Conservation (phyloP, 1,139 yeast species). For the Suhomyces bokatorum region DNA sequence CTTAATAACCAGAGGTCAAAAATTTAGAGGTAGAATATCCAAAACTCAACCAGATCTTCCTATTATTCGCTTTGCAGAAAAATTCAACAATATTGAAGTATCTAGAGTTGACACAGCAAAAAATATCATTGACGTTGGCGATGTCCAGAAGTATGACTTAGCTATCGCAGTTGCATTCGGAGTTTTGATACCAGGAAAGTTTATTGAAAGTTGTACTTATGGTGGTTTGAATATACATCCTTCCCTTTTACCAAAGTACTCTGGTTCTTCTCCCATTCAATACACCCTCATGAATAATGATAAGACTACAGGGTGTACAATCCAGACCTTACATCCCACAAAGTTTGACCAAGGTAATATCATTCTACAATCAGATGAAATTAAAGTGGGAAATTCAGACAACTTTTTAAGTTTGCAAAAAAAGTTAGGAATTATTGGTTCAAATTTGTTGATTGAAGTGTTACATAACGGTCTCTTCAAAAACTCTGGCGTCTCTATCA, state of each 20-base stretch:
- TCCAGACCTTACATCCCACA: slow-evolving; percentile 87
- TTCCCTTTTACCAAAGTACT: slow-evolving; percentile 74
- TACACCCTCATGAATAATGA: slow-evolving; percentile 70
- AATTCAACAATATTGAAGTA: slow-evolving; percentile 34
- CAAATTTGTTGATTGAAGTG: slow-evolving; percentile 51
- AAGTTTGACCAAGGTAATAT: slow-evolving; percentile 81
- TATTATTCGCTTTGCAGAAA: slow-evolving; percentile 35
- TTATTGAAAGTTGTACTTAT: slow-evolving; percentile 48
- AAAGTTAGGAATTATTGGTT: slow-evolving; percentile 60
- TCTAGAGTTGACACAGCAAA: slow-evolving; percentile 56
- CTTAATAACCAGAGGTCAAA: slow-evolving; percentile 66
- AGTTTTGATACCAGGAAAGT: slow-evolving; percentile 63
- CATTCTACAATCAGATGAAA: slow-evolving; percentile 53
- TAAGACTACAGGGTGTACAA: slow-evolving; percentile 71
- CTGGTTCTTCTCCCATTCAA: slow-evolving; percentile 93
- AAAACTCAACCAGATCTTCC: slow-evolving; percentile 54
- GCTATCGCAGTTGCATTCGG: slow-evolving; percentile 93
- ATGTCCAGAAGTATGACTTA: slow-evolving; percentile 46
- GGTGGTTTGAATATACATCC: slow-evolving; percentile 95
- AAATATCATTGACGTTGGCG: slow-evolving; percentile 48
- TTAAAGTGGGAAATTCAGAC: slow-evolving; percentile 42
- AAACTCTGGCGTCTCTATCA: slow-evolving; percentile 9
- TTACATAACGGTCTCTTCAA: slow-evolving; percentile 38
- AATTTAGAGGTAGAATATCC: slow-evolving; percentile 68
- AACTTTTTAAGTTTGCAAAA: slow-evolving; percentile 43